phyloP scores from a whole-genome alignment of 2,329 filamentous ascomycete genomes.

The Dothistroma septosporum region DNA sequence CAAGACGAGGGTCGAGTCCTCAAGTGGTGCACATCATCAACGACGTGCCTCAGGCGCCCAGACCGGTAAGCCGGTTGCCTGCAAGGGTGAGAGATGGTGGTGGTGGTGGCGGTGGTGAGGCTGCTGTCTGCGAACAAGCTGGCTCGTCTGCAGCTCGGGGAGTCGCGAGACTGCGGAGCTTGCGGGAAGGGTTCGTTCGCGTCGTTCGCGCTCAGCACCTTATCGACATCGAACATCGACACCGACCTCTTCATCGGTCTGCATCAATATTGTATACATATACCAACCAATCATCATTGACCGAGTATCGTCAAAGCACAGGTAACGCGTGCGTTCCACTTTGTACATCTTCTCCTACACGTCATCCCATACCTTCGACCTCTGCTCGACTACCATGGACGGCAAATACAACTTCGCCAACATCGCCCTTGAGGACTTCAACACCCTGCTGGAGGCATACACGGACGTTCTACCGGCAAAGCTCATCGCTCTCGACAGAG shows the following conservation, averaged over 20 bases:
- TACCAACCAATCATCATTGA: background rate
- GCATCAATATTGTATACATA: background rate
- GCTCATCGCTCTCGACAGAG: slow-evolving; percentile 56
- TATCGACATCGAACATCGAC: background rate
- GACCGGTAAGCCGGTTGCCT: too few relatives aligned
- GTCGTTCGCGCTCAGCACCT: background rate
- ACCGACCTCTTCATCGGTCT: background rate
- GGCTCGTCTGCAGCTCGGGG: too few relatives aligned
- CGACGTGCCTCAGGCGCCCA: too few relatives aligned
- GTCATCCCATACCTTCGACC: background rate
- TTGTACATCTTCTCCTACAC: background rate
- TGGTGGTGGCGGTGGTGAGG: too few relatives aligned
- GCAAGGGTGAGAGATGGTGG: too few relatives aligned
- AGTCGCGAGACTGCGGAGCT: too few relatives aligned
- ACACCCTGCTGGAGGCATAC: slow-evolving; percentile 26
- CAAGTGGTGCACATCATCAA: too few relatives aligned
- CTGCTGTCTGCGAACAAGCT: too few relatives aligned
- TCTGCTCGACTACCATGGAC: slow-evolving; percentile 3
- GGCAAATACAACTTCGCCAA: slow-evolving; percentile 14
- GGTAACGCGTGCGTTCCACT: background rate
- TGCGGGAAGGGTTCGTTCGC: too few relatives aligned
- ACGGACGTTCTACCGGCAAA: slow-evolving; percentile 23
- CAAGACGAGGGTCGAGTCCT: too few relatives aligned
- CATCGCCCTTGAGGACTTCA: slow-evolving; percentile 25
- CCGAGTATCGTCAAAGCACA: background rate